phyloP scores from a whole-genome alignment of 208 protist genomes.

The Crithidia fasciculata region DNA sequence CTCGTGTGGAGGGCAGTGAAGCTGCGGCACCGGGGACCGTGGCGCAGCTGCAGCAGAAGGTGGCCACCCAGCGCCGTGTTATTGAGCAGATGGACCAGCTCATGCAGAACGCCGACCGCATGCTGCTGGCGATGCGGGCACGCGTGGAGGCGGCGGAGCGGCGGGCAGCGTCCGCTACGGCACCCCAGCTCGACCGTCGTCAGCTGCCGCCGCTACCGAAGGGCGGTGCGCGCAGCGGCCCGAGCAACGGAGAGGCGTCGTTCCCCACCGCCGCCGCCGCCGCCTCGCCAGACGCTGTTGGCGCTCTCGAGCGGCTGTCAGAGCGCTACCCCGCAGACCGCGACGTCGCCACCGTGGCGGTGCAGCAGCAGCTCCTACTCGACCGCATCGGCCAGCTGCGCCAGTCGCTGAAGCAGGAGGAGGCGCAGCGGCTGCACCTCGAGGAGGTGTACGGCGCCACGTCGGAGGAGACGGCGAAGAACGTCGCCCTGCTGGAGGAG shows the following conservation, averaged over 20 bases:
- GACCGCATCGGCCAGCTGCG: constrained; percentile 36
- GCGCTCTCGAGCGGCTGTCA: constrained; percentile 13
- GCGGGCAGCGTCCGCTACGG: background rate
- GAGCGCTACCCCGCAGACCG: constrained; percentile 27
- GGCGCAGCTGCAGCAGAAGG: constrained; percentile 34
- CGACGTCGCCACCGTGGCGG: constrained; percentile 27
- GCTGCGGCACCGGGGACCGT: constrained; percentile 4
- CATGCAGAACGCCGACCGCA: constrained; percentile 40
- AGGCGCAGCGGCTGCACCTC: constrained; percentile 49
- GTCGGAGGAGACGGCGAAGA: constrained; percentile 35
- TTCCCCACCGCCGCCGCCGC: background rate
- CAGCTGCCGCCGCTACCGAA: constrained; percentile 24
- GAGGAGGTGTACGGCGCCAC: constrained; percentile 55
- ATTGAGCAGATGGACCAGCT: constrained; percentile 48
- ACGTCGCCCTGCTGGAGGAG: constrained; percentile 53
- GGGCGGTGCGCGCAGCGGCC: background rate
- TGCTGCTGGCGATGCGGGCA: constrained; percentile 40
- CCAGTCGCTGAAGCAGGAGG: constrained; percentile 42
- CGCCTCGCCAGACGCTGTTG: constrained; percentile 15
- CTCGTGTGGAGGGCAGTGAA: background rate
- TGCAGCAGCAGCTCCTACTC: constrained; percentile 26
- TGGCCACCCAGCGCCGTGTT: constrained; percentile 32
- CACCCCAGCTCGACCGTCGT: background rate
- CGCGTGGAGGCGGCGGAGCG: constrained; percentile 39
- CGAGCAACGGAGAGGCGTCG: background rate